Evolutionary conservation across 2,329 filamentous ascomycete species (phyloP).

Genomic region (Hypoxylon sp.): DNA sequence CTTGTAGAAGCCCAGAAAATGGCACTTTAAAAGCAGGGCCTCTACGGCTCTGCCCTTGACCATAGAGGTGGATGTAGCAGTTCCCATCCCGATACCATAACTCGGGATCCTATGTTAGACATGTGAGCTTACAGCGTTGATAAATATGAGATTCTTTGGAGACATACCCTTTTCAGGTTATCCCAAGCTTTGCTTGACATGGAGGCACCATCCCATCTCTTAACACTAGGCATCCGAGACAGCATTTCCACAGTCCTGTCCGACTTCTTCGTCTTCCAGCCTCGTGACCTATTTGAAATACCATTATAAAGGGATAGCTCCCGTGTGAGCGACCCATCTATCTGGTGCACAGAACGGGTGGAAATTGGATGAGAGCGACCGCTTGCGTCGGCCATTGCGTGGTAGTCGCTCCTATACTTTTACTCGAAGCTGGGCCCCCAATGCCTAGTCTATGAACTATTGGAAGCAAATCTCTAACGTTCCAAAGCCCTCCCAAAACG

Average conservation of each 20-base stretch:
- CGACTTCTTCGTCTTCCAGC: slow-evolving; percentile 56
- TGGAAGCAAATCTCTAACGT: neutral
- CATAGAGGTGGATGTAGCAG: slow-evolving; percentile 78
- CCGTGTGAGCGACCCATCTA: slow-evolving; percentile 34
- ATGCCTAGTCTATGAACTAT: slow-evolving; percentile 3
- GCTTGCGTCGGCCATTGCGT: slow-evolving; percentile 19
- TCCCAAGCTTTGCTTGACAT: slow-evolving; percentile 63
- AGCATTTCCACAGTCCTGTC: slow-evolving; percentile 53
- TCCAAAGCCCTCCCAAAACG: neutral
- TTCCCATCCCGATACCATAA: slow-evolving; percentile 78
- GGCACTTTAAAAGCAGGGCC: slow-evolving; percentile 78
- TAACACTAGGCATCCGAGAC: slow-evolving; percentile 55
- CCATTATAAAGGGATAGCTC: slow-evolving; percentile 54
- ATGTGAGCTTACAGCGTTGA: slow-evolving; percentile 24
- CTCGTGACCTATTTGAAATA: slow-evolving; percentile 54
- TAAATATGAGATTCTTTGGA: neutral
- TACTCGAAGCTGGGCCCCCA: slow-evolving; percentile 5
- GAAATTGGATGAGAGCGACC: slow-evolving; percentile 8
- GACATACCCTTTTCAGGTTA: slow-evolving; percentile 62
- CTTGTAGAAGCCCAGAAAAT: slow-evolving; percentile 68
- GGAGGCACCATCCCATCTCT: slow-evolving; percentile 67
- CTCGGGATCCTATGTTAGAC: slow-evolving; percentile 74
- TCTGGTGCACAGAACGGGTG: slow-evolving; percentile 10
- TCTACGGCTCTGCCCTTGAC: slow-evolving; percentile 73
- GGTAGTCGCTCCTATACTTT: slow-evolving; percentile 13